Evolutionary conservation across 1,284 basidiomycete genomes (phyloP), one percentile per base, ranked within the genome.

Genomic region (Gomphus sp.): DNA sequence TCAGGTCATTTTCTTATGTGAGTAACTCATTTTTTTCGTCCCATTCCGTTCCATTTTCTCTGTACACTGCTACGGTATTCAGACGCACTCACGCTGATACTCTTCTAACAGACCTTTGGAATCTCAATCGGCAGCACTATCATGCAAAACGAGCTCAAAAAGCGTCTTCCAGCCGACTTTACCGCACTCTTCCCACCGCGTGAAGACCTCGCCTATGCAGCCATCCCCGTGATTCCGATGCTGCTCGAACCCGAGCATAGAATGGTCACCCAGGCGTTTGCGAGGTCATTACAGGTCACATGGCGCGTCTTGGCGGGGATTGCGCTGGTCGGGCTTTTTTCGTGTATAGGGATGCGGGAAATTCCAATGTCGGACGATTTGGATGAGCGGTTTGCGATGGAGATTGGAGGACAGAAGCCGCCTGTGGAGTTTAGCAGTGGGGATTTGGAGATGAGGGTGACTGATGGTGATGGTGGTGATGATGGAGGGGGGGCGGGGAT

Each of bases 141-240:
- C n/a, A 66, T 78, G 0, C 70, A 76, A 58, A 77, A 75, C 58
- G 62, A 72, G 62, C 70, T 76, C 6, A 64, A 65, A 56, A 63
- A 61, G 5, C 64, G 64, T 0, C 70, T 78, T 0, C 75, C 75
- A 0, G 28, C 61, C 1, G 66, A 59, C 0, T 74, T 77, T 59
- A 45, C 70, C 11, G 41, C 62, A 1, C 62, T 61, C 39, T 69
- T 76, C 58, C 71, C 71, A 14, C 0, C 47, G 58, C 66, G 65
- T 25, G 62, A 65, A 28, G 60, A 66, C 59, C 41, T 71, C 41
- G 66, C 67, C 1, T 73, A 72, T 62, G 61, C 64, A 36, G 60
- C 64, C 43, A 70, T 72, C 55, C 68, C 67, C 4, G n/a, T 45
- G 16, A 69, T 71, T 48, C 55, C 62, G 1, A 10, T 25, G 5